Percentiles rank a stretch among this genome's conserved stretches.
phyloP scores from a whole-genome alignment of 1,139 yeast genomes.

The Suhomyces guaymorum region DNA sequence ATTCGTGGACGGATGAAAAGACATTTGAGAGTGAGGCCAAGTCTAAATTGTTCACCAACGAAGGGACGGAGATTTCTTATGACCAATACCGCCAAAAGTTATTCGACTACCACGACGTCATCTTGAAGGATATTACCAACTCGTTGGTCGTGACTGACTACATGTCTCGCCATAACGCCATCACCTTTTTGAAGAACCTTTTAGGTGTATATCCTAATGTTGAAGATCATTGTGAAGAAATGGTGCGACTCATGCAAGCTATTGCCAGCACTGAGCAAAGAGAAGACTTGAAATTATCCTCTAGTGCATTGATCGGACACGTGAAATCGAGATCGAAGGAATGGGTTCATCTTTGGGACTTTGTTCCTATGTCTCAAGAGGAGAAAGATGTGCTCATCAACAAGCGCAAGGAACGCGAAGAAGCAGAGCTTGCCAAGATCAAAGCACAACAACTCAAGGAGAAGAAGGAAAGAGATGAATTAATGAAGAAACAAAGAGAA shows the following conservation, averaged over 20 bases:
- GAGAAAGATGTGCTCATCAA: slow-evolving; percentile 26
- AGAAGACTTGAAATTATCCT: slow-evolving; percentile 79
- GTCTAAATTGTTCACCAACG: slow-evolving; percentile 11
- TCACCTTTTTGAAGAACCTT: slow-evolving; percentile 72
- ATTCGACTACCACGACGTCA: slow-evolving; percentile 56
- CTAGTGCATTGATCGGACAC: slow-evolving; percentile 76
- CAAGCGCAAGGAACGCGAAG: slow-evolving; percentile 24
- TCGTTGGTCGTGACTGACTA: slow-evolving; percentile 63
- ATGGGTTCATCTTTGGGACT: slow-evolving; percentile 64
- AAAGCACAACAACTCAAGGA: slow-evolving; percentile 17
- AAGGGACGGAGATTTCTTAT: slow-evolving; percentile 22
- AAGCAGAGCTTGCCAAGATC: slow-evolving; percentile 17
- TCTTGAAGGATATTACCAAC: slow-evolving; percentile 47
- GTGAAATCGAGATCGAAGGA: slow-evolving; percentile 56
- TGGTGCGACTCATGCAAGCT: slow-evolving; percentile 49
- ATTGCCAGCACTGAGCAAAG: slow-evolving; percentile 60
- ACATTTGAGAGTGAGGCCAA: slow-evolving; percentile 15
- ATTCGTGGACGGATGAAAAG: slow-evolving; percentile 40
- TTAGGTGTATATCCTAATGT: slow-evolving; percentile 67
- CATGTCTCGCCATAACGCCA: slow-evolving; percentile 79
- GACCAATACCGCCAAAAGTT: slow-evolving; percentile 45
- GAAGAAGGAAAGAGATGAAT: slow-evolving; percentile 15
- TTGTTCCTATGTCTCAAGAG: slow-evolving; percentile 46
- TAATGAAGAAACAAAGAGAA: slow-evolving; percentile 27
- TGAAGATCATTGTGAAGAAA: slow-evolving; percentile 62